These are phyloP conservation scores for Warburgia ugandensis DNA, from an alignment of 164 flowering plant genomes.

Conservation along the genomic window DNA sequence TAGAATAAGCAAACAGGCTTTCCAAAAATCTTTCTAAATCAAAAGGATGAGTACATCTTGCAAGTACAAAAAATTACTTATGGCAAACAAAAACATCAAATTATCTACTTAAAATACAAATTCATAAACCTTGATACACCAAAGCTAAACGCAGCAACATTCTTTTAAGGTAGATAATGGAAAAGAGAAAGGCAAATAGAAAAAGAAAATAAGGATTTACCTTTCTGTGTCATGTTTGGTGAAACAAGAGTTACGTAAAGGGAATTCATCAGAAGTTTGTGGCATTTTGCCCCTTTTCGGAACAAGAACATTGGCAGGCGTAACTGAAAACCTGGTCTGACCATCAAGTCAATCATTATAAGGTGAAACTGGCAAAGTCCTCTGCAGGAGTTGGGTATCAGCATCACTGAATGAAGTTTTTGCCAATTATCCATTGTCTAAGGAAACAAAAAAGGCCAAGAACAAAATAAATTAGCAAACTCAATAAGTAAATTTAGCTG, in stretches of 20 bases:
- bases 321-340: constrained; percentile 11
- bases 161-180: too few relatives aligned
- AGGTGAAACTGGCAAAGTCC: constrained; percentile 19
- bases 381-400: constrained; percentile 22
- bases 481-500: too few relatives aligned
- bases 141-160: too few relatives aligned
- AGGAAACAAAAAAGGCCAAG: constrained; percentile 32
- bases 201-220: too few relatives aligned
- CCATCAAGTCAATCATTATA: constrained; percentile 2
- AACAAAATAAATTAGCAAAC: background rate
- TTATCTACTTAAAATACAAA: too few relatives aligned
- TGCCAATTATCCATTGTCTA: constrained; percentile 20
- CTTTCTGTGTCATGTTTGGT: constrained; percentile 38
- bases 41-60: too few relatives aligned
- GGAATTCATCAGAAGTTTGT: constrained; percentile 23
- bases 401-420: constrained; percentile 17
- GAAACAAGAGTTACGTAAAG: constrained; percentile 17
- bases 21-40: too few relatives aligned
- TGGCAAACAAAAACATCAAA: too few relatives aligned
- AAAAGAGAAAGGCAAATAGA: too few relatives aligned
- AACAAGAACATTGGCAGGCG: constrained; percentile 19
- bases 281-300: constrained; percentile 68
- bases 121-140: too few relatives aligned
- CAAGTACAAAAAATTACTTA: too few relatives aligned
- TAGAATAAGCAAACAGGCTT: too few relatives aligned